These are phyloP conservation scores for Ganoderma lingzhi DNA, from an alignment of 1,284 basidiomycete genomes.

Conservation along the genomic window DNA sequence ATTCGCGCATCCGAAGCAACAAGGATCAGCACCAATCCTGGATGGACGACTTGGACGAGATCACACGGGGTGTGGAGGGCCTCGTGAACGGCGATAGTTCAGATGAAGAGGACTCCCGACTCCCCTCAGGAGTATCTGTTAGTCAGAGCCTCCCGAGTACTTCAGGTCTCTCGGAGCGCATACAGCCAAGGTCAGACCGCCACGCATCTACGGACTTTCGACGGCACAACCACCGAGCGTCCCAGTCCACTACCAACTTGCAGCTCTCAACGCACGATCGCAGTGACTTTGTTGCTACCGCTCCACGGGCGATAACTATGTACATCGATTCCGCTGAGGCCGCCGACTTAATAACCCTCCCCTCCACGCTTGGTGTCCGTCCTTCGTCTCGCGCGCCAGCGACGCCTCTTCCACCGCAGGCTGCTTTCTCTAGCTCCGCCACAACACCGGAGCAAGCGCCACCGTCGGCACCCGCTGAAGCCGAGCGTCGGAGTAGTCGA, in stretches of 20 bases:
- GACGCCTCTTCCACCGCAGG: slow-evolving; percentile 41
- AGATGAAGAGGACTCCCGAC: slow-evolving; percentile 30
- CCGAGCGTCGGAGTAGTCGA: slow-evolving; percentile 4
- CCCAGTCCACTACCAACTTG: slow-evolving; percentile 47
- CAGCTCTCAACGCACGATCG: slow-evolving; percentile 59
- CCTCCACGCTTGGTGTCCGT: slow-evolving; percentile 75
- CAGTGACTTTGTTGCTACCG: slow-evolving; percentile 62
- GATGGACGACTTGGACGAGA: slow-evolving; percentile 68
- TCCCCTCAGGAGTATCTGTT: slow-evolving; percentile 43
- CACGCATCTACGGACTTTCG: slow-evolving; percentile 57
- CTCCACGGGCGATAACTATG: slow-evolving; percentile 79
- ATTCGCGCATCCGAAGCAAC: slow-evolving; percentile 56
- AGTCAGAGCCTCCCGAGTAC: slow-evolving; percentile 60
- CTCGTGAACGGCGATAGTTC: slow-evolving; percentile 49
- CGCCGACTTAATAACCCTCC: slow-evolving; percentile 61
- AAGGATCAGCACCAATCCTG: slow-evolving; percentile 58
- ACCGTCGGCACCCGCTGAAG: slow-evolving; percentile 11
- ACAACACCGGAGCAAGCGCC: slow-evolving; percentile 27
- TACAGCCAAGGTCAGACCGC: slow-evolving; percentile 37
- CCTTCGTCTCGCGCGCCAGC: slow-evolving; percentile 49
- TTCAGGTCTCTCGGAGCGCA: slow-evolving; percentile 32
- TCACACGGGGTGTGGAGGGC: slow-evolving; percentile 66
- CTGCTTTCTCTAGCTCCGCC: slow-evolving; percentile 27
- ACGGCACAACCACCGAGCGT: slow-evolving; percentile 25
- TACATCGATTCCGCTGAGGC: slow-evolving; percentile 66